phyloP scores from a whole-genome alignment of 2,329 filamentous ascomycete genomes.

The Penicillium polonicum region DNA sequence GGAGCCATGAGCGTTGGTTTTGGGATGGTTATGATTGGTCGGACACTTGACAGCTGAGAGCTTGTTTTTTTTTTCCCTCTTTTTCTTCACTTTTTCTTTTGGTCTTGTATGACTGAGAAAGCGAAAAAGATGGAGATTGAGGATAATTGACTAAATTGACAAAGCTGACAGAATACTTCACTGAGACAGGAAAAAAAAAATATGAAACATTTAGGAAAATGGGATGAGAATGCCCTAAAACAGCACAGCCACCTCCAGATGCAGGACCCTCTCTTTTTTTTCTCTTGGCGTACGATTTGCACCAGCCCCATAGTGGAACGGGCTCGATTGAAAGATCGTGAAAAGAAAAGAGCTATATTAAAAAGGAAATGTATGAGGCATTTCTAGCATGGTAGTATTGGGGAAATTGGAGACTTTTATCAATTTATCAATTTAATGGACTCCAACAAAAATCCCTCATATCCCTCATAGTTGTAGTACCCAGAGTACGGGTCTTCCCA shows the following conservation, averaged over 20 bases:
- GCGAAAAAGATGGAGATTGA: background rate
- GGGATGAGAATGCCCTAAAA: constrained; percentile 1
- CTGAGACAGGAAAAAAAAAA: background rate
- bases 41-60: background rate
- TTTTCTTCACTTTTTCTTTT: background rate
- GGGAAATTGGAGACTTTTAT: too few species aligned
- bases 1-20: background rate
- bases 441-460: too few species aligned
- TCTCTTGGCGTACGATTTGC: background rate
- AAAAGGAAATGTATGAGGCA: too few species aligned
- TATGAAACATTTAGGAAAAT: constrained; percentile 5
- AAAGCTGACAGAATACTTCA: too few species aligned
- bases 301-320: constrained; percentile 17
- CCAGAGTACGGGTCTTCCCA: too few species aligned
- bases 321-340: background rate
- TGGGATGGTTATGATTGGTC: background rate
- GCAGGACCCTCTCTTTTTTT: background rate
- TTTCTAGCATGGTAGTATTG: too few species aligned
- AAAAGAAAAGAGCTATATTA: too few species aligned
- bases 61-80: background rate
- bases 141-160: too few species aligned
- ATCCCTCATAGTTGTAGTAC: too few species aligned
- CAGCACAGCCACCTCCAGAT: constrained; percentile 26
- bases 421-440: too few species aligned
- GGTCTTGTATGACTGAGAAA: background rate